Base-by-base conservation (phyloP, 129 eudicot species). In the Chrysanthemum seticuspe region DNA sequence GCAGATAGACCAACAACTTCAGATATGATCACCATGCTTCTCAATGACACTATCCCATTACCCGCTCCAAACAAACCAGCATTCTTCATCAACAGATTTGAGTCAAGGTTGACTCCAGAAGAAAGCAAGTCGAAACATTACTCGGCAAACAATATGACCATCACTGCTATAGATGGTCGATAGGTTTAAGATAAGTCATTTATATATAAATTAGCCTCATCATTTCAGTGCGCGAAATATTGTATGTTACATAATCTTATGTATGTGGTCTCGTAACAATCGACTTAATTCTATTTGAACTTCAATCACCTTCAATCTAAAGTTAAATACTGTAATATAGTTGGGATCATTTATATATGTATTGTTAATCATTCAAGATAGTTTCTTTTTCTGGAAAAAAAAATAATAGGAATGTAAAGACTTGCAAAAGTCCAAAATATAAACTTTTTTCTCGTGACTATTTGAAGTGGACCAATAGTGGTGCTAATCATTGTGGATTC, bases 361-460 rank as follows among this genome's bases (percentile, higher is more conserved):
- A 51, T 0, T 51, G 15, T 50, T 51, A 51, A 13, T 51, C 56
- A n/a, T n/a, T n/a, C n/a, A n/a, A n/a, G n/a, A n/a, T n/a, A n/a
- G 18, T 14, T 56, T 56, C n/a, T 23, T 40, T n/a, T 65, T 1
- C 3, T 9, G 18, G 14, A 15, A 64, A n/a, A 15, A 64, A n/a
- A 15, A 36, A 64, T 11, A 40, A 31, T 31, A 62, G 19, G 49
- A 62, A 27, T 62, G 68, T 62, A 5, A 62, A 40, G 70, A 40
- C 70, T 19, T 13, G 1, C 29, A 65, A 7, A 65, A 34, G 52
- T 44, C 53, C 55, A 65, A 65, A 65, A 45, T 15, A 14, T 65
- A 34, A 14, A 65, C 70, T 65, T 65, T 65, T 65, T 65, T 45
- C 34, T 65, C 34, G 70, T 65, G 70, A 65, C n/a, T n/a, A 15